Evolutionary conservation across 1,139 yeast genomes (phyloP), one percentile per base, ranked within the genome.

Genomic region (Suhomyces guaymorum): DNA sequence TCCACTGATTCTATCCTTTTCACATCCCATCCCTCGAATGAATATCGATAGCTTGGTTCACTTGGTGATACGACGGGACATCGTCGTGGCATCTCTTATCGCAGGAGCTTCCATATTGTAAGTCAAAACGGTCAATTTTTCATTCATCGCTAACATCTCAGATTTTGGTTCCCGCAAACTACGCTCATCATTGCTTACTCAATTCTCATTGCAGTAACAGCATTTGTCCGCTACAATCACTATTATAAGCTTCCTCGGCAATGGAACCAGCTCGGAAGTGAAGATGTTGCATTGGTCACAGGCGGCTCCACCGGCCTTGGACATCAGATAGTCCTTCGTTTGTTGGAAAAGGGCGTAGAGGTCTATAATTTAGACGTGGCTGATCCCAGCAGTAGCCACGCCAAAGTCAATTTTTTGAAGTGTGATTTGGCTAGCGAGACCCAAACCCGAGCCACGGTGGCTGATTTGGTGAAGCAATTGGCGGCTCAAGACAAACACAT

Each of bases 301-400:
- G 90, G 90, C 1, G 89, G 86, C 0, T 69, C 82, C 20, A 57
- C 64, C 32, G 89, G 89, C 0, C 56, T 82, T 7, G 90, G 90
- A 0, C 47, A 55, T 7, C 71, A 64, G 22, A 51, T 82, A 5
- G 67, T 68, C 0, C 51, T 55, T 9, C 40, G 50, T 13, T 52
- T 82, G 3, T 40, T 66, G 1, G 30, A 37, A 5, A 51, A 54
- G 13, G 59, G 61, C 1, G 55, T 49, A 12, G 66, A 68, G 18
- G 70, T 80, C 5, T 65, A 54, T 33, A 48, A 75, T 5, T 46
- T 82, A 8, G 89, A 82, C 48, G 48, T 72, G n/a, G 56, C 48
- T 4, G 52, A 54, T 12, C 72, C 76, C 1, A 46, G 43, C 7
- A 32, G 38, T 3, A 7, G 42, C 3, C 37, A 46, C 2, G 12